Evolutionary conservation across 331 rosid species (phyloP).

Genomic region (Malus hybrid): DNA sequence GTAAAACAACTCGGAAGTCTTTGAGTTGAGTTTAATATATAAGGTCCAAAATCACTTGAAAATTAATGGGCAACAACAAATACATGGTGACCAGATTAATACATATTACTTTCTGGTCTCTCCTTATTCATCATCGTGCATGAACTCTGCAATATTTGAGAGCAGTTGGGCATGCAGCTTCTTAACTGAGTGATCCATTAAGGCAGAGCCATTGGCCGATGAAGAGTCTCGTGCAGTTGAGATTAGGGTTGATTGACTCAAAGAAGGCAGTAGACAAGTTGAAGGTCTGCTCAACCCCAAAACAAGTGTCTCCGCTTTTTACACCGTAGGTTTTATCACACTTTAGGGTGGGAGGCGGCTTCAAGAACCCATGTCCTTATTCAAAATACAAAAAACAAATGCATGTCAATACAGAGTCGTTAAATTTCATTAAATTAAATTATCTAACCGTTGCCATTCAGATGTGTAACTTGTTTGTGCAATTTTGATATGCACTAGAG

Average conservation of each 20-base stretch:
- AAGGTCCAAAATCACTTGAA: no score
- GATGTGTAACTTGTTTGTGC: no score
- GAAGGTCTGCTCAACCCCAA: conserved; percentile 6
- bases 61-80: not conserved
- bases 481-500: no score
- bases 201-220: conserved; percentile 34
- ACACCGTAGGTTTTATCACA: conserved; percentile 19
- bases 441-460: no score
- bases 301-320: conserved; percentile 25
- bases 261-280: not conserved
- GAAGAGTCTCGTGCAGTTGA: conserved; percentile 29
- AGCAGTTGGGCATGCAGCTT: not conserved
- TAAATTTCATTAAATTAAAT: not conserved
- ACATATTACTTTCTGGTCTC: not conserved
- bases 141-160: not conserved
- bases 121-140: not conserved
- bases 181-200: conserved; percentile 8
- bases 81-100: not conserved
- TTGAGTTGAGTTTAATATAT: no score
- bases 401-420: not conserved
- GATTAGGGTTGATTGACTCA: conserved; percentile 26
- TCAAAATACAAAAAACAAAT: not conserved
- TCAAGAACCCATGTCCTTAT: not conserved
- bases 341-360: not conserved
- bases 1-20: no score